Base-by-base conservation (phyloP, 108 stramenopile species). In the Nitzschia sp. region DNA sequence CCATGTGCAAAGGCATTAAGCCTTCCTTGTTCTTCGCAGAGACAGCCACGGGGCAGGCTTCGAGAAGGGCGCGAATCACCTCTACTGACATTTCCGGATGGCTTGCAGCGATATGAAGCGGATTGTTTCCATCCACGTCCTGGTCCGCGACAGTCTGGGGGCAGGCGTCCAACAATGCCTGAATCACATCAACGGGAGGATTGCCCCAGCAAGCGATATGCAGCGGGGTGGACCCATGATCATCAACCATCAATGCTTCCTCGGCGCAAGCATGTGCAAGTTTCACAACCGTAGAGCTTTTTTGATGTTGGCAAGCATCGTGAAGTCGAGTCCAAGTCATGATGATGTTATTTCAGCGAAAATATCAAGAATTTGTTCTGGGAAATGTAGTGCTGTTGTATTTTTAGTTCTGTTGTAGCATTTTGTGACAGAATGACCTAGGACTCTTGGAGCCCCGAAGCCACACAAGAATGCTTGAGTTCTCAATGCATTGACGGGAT, bases 21-120 rank as follows among this genome's bases (percentile, higher is more conserved):
- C 83, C 83, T 47, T 84, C 76, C 32, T 81, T 77, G 54, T 84
- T 84, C 45, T 75, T 72, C 23, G 79, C 68, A 36, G 68, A 78
- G 29, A 84, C 55, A 6, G 80, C 76, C 17, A 69, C 65, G 15
- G 80, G 80, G 49, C 75, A 71, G 31, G 59, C 48, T 6, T 64
- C 49, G 28, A 72, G 8, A 11, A 72, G 24, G 8, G 47, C 18
- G 17, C 60, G 23, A 15, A 72, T 59, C 3, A 54, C 42, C 3
- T 26, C 49, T 17, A 6, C 33, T 11, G 46, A 30, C 33, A 32
- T 56, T 3, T 34, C 8, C 9, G 53, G 27, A 2, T 48, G 28
- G 26, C 64, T 29, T 18, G 28, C 36, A 35, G 45, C 42, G 8
- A 66, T 30, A 51, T 66, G 64, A 18, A 66, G 47, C 2, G 64